These are phyloP conservation scores for Pisolithus thermaeus DNA, from an alignment of 1,284 basidiomycete genomes.

Conservation along the genomic window DNA sequence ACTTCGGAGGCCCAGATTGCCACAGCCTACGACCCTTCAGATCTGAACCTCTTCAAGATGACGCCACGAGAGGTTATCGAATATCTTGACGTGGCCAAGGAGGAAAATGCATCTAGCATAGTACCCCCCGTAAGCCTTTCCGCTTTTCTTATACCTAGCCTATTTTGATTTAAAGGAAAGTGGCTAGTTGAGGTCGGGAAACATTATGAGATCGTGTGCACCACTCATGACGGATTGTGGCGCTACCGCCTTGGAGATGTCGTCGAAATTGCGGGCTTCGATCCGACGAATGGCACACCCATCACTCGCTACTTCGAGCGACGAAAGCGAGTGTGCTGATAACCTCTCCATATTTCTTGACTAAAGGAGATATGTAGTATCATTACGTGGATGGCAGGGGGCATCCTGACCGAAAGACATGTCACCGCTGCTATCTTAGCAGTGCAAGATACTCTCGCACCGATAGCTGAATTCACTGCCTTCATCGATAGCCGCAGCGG, in stretches of 20 bases:
- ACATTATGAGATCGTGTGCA: slow-evolving; percentile 6
- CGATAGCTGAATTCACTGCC: slow-evolving; percentile 4
- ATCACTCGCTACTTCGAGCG: slow-evolving; percentile 5
- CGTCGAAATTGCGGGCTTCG: slow-evolving; percentile 5
- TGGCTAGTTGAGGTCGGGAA: slow-evolving; percentile 6
- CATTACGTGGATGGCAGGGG: slow-evolving; percentile 1
- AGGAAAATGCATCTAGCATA: not conserved
- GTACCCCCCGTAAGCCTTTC: slow-evolving; percentile 1
- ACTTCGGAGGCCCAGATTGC: slow-evolving; percentile 3
- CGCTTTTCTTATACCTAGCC: not conserved
- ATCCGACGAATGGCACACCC: slow-evolving; percentile 6
- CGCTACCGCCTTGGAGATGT: slow-evolving; percentile 7
- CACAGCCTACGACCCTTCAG: not conserved
- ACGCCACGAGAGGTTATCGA: slow-evolving; percentile 2
- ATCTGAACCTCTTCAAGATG: slow-evolving; percentile 6
- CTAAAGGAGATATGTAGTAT: not conserved
- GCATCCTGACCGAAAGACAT: slow-evolving; percentile 5
- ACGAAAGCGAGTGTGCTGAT: slow-evolving; percentile 1
- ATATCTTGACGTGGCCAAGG: slow-evolving; percentile 1
- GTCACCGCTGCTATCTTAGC: slow-evolving; percentile 5
- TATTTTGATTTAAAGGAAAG: not conserved
- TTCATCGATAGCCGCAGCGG: slow-evolving; percentile 1
- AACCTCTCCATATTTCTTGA: not conserved
- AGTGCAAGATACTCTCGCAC: not conserved
- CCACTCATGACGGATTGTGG: slow-evolving; percentile 7